These are phyloP conservation scores for Aureobasidium sp. DNA, from an alignment of 2,329 filamentous ascomycete genomes.

Conservation along the genomic window DNA sequence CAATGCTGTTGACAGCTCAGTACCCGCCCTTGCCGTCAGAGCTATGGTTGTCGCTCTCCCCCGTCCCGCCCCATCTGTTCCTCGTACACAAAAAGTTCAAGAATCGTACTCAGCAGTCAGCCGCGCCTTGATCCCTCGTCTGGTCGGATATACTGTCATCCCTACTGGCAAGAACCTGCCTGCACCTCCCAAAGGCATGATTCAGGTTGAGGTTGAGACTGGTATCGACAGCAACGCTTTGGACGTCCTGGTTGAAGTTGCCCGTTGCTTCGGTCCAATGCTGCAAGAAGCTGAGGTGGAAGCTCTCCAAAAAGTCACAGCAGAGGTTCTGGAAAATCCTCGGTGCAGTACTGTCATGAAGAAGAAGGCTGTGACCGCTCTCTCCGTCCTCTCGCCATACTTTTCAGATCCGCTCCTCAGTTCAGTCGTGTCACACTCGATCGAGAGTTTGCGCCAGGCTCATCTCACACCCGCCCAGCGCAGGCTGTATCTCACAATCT, in stretches of 20 bases:
- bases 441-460: slow-evolving; percentile 57
- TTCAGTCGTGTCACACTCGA: slow-evolving; percentile 63
- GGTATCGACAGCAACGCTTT: slow-evolving; percentile 79
- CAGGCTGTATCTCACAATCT: slow-evolving; percentile 78
- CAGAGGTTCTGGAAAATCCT: slow-evolving; percentile 72
- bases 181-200: slow-evolving; percentile 48
- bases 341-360: slow-evolving; percentile 81
- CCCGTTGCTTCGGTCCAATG: slow-evolving; percentile 80
- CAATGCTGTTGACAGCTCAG: slow-evolving; percentile 76
- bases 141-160: slow-evolving; percentile 55
- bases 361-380: slow-evolving; percentile 82
- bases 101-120: slow-evolving; percentile 76
- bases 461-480: slow-evolving; percentile 60
- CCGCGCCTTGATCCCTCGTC: slow-evolving; percentile 72
- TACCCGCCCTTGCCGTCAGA: slow-evolving; percentile 77
- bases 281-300: slow-evolving; percentile 72
- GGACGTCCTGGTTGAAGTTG: slow-evolving; percentile 85
- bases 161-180: slow-evolving; percentile 33
- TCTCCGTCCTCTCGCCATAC: slow-evolving; percentile 76
- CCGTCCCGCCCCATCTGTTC: slow-evolving; percentile 60
- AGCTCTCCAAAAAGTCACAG: slow-evolving; percentile 68
- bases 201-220: slow-evolving; percentile 58
- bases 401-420: slow-evolving; percentile 67
- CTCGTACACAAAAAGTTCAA: slow-evolving; percentile 53
- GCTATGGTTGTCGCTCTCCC: slow-evolving; percentile 77